These are phyloP conservation scores for Pythium brassicae DNA, from an alignment of 352 stramenopile species.

Conservation along the genomic window DNA sequence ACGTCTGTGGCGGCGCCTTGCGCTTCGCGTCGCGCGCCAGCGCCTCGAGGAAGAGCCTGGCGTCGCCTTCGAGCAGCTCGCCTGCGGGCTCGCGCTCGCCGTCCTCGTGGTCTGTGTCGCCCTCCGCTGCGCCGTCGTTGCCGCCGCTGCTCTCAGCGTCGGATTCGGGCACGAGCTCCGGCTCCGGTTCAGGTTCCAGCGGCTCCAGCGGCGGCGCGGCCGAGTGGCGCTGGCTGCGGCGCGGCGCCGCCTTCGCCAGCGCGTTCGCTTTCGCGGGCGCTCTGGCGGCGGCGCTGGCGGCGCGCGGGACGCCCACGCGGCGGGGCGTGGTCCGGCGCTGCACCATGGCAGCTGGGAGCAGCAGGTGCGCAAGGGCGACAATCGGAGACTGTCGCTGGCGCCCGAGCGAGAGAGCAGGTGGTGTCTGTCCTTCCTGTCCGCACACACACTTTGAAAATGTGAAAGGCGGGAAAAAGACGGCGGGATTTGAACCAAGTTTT, in stretches of 20 bases:
- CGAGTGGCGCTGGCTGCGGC: conserved; percentile 9
- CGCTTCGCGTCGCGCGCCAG: conserved; percentile 21
- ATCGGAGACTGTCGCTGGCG: not conserved
- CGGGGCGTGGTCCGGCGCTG: conserved; percentile 7
- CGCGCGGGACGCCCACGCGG: conserved; percentile 5
- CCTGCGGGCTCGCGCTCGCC: not conserved
- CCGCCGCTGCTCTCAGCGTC: not conserved
- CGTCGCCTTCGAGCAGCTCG: conserved; percentile 16
- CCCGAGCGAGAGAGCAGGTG: too few relatives aligned
- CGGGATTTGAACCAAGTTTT: too few relatives aligned
- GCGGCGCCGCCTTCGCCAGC: not conserved
- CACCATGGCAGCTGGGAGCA: conserved; percentile 2
- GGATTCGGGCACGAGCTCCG: not conserved
- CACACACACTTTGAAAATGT: too few relatives aligned
- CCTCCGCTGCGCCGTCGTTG: not conserved
- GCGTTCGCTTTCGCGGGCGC: not conserved
- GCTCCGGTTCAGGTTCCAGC: not conserved
- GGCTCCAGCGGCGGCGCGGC: not conserved
- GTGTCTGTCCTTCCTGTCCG: too few relatives aligned
- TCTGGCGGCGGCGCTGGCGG: conserved; percentile 1
- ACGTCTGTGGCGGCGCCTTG: not conserved
- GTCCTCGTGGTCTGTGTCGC: not conserved
- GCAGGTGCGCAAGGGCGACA: not conserved
- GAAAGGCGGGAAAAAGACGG: too few relatives aligned
- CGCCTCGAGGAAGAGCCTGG: conserved; percentile 21